Evolutionary conservation across 1,284 basidiomycete genomes (phyloP), one percentile per base, ranked within the genome.

Genomic region (Ustilago hordei): DNA sequence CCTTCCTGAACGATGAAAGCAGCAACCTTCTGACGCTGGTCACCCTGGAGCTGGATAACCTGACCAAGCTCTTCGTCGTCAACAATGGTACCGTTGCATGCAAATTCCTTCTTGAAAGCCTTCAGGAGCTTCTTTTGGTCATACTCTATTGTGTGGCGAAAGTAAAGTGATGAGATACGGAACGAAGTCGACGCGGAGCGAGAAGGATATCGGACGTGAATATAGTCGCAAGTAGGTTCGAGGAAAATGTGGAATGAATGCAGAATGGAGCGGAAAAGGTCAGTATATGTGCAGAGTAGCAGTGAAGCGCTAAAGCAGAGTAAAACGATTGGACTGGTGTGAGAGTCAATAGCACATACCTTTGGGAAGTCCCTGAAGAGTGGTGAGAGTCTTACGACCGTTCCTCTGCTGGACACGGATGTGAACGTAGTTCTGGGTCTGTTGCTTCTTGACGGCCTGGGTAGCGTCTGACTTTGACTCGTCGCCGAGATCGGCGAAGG

Each of bases 21-120:
- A 53, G 81, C 91, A 91, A 84, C 97, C 95, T 90, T 96, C 94
- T 86, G 90, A 75, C 97, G 92, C 88, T 99, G 97, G 88, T 99
- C 97, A 80, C 97, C 97, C 88, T 99, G 97, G 81, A 99, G 92
- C 89, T 99, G 97, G 87, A 99, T 95, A 86, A 99, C 94, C 88
- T 96, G 91, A 69, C 97, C 97, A 88, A 95, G 92, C 88, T 97
- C 95, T 88, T 94, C 93, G 89, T 97, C 95, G 77, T 97, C 94
- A 82, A 98, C 94, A 84, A 99, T 90, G 75, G 93, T 97, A 80
- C 97, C 97, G 89, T 99, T 99, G 90, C 97, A 99, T 75, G 97
- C 97, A 84, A 99, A 98, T 89, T 98, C 95, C 93, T 97, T 84
- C 91, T 99, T 99, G 90, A 99, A 98, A 28, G 94, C 95, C 88